Base-by-base conservation (phyloP, 768 basidiomycete species). In the Pleurotus djamor region DNA sequence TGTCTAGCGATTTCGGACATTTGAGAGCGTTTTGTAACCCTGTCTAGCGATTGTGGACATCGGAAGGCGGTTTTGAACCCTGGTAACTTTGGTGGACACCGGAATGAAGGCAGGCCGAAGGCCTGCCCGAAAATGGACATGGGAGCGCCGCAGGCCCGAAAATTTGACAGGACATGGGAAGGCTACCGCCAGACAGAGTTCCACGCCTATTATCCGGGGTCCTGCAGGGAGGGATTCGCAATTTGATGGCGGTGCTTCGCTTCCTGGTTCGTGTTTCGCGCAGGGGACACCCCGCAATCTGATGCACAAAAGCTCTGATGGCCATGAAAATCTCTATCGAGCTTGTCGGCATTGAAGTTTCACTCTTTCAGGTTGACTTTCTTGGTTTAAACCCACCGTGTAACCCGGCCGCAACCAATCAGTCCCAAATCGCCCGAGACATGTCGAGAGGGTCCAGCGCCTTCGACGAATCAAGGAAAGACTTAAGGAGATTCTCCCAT, bases 351-450 rank as follows among this genome's bases (percentile, higher is more conserved):
- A 10, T n/a, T 41, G n/a, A 9, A 41, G 38, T 41, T 41, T 41
- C 38, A 41, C 10, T 41, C 21, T 28, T 28, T 28, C 21, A 28
- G 21, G 21, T 28, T 28, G 21, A 28, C 21, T 28, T 28, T 28
- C 21, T 28, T 28, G 3, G 21, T 28, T 28, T 28, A 28, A 28
- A 28, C 49, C 12, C 13, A 33, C 52, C 36, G 52, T 36, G 16
- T 52, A 16, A 37, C 52, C 52, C 52, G 52, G 16, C 32, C 52
- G 52, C 52, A 52, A 3, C 16, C 52, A 38, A 52, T 52, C n/a
- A n/a, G 10, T 34, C 34, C 34, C 14, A 5, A 17, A n/a, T 9
- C 9, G 38, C 38, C 38, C 38, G 38, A 41, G 38, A 41, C n/a
- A 9, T 41, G n/a, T n/a, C 9, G 9, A 41, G 10, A 9, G 9